Percentiles rank a stretch among this genome's conserved stretches.
phyloP scores from a whole-genome alignment of 140 eudicot genomes.

The Stevia rebaudiana region DNA sequence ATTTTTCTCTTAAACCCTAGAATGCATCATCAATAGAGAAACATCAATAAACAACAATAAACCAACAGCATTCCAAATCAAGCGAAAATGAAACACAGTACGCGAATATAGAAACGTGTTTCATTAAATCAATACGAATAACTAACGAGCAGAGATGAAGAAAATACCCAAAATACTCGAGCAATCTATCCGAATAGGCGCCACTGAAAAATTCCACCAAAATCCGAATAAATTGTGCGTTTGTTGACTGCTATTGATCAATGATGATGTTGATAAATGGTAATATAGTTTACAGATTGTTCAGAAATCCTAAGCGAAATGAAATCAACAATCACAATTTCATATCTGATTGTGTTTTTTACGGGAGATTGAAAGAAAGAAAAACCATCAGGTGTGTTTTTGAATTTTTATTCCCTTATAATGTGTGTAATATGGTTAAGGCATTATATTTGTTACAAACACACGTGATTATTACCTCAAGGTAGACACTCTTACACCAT shows the following conservation, averaged over 20 bases:
- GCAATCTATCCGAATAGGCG: conserved; percentile 21
- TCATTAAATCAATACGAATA: conserved; percentile 8
- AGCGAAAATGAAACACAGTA: conserved; percentile 22
- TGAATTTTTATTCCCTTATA: background rate
- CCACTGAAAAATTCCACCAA: conserved; percentile 22
- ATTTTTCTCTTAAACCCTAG: conserved; percentile 30
- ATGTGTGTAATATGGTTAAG: background rate
- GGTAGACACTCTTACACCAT: no score
- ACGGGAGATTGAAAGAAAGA: conserved; percentile 3
- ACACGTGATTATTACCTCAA: background rate
- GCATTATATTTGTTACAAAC: background rate
- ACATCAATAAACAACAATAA: conserved; percentile 13
- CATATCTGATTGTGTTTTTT: background rate
- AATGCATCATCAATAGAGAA: conserved; percentile 16
- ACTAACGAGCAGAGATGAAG: conserved; percentile 15
- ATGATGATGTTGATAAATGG: conserved; percentile 13
- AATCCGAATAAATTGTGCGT: conserved; percentile 11
- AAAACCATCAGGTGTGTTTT: conserved; percentile 14
- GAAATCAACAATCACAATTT: conserved; percentile 6
- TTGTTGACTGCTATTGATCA: conserved; percentile 20
- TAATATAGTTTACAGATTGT: background rate
- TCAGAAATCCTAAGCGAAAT: conserved; percentile 11
- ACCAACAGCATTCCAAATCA: conserved; percentile 26
- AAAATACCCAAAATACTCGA: conserved; percentile 23
- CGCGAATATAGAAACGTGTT: conserved; percentile 13